Evolutionary conservation across 352 stramenopile genomes (phyloP), one percentile per base, ranked within the genome.

Genomic region (Globisporangium parvum): DNA sequence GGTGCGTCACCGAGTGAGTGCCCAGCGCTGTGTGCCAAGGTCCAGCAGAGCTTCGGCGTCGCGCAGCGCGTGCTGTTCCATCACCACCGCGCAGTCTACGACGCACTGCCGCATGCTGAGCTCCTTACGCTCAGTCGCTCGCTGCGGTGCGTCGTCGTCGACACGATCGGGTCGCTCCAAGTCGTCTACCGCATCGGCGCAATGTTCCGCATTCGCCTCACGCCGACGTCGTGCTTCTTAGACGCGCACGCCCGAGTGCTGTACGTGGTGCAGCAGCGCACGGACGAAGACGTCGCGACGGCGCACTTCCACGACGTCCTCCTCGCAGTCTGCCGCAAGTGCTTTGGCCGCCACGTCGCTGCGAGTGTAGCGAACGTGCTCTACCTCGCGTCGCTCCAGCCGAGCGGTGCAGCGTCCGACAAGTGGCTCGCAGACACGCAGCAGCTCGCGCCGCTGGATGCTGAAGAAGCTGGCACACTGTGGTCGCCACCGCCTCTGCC

Each of bases 301-400:
- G 49, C 33, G 47, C 47, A 33, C 0, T 62, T 88, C 26, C 88
- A 80, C 51, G 48, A 71, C 3, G 69, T 83, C 20, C 60, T 92
- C 33, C 73, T 84, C 56, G 78, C 88, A 37, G 15, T 87, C 18
- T 75, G 66, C 44, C 70, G 67, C 6, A 85, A 84, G 56, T 70
- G 80, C 24, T 75, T 92, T 31, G 74, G 75, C 20, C 24, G 41
- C 0, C 53, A 67, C 46, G 64, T 82, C 18, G 77, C 77, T 3
- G 63, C 77, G 11, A 80, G 58, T 31, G 63, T 89, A 6, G 74
- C 80, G 12, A 92, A 92, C 51, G 53, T 92, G 24, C 44, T 89
- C 49, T 92, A 88, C 53, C 70, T 92, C 35, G 75, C 80, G 35
- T 83, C 78, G 41, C 62, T 92, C 54, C 82, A 92, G 51, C 60